A percentile compares a stretch with the other conserved stretches of the same genome.
Conservation (phyloP, 306 rosid species). For the Prunus armeniaca region DNA sequence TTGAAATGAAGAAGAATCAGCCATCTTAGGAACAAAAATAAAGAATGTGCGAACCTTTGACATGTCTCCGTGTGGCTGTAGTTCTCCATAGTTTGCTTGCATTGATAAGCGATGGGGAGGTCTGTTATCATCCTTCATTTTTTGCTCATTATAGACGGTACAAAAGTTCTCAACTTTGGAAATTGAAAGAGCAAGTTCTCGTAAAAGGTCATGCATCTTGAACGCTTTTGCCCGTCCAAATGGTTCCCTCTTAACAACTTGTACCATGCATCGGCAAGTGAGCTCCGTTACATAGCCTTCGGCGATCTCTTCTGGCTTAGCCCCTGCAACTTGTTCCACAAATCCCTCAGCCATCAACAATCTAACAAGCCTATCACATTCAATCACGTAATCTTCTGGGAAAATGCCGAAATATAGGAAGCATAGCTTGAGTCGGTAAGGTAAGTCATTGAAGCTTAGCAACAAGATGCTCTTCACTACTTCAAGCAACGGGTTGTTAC, state of each 20-base stretch:
- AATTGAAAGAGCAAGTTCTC: slow-evolving; percentile 20
- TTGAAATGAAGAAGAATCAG: background rate
- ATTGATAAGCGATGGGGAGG: background rate
- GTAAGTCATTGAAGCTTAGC: slow-evolving; percentile 11
- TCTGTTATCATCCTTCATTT: background rate
- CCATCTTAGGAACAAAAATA: background rate
- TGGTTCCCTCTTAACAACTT: slow-evolving; percentile 1
- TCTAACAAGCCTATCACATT: background rate
- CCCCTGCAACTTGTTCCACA: slow-evolving; percentile 6
- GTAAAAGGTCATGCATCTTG: slow-evolving; percentile 19
- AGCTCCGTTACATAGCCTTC: slow-evolving; percentile 11
- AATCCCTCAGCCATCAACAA: slow-evolving; percentile 23
- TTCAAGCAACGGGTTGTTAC: slow-evolving; percentile 9
- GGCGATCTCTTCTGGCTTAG: background rate
- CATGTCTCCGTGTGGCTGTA: background rate
- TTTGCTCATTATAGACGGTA: background rate
- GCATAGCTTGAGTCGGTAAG: slow-evolving; percentile 12
- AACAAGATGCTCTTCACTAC: slow-evolving; percentile 9
- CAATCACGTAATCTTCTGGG: slow-evolving; percentile 18
- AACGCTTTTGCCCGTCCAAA: background rate
- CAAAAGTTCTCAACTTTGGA: background rate
- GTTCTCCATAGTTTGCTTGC: background rate
- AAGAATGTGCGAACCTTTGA: background rate
- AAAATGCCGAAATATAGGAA: slow-evolving; percentile 17
- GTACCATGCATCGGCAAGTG: slow-evolving; percentile 16